Percentiles rank a stretch among this genome's conserved stretches.
These are phyloP conservation scores for Hibiscus syriacus DNA, from an alignment of 345 rosid species.

Conservation along the genomic window DNA sequence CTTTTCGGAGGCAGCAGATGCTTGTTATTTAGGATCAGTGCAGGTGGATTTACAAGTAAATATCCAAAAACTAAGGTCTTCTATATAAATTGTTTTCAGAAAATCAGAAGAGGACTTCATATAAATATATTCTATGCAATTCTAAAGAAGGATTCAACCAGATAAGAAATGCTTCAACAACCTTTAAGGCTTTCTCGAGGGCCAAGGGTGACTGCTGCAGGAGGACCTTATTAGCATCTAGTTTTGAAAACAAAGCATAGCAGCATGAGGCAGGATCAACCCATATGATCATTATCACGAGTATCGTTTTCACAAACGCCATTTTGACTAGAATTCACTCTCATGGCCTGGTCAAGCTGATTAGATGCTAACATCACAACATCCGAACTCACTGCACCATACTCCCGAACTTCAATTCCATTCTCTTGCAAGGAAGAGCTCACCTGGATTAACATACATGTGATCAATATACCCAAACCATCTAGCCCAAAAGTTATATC, in stretches of 20 bases:
- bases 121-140: not conserved
- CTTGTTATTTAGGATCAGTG: not conserved
- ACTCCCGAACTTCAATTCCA: too few species aligned
- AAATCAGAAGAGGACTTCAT: not conserved
- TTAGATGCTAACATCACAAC: too few species aligned
- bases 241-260: constrained; percentile 77
- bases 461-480: not conserved
- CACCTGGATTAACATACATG: constrained; percentile 32
- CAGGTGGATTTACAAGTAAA: not conserved
- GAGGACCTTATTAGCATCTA: constrained; percentile 58
- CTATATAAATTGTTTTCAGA: not conserved
- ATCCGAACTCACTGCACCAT: too few species aligned
- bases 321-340: constrained; percentile 12
- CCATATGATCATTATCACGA: constrained; percentile 33
- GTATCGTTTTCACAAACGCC: constrained; percentile 16
- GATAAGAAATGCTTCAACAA: constrained; percentile 16
- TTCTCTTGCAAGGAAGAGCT: constrained; percentile 33
- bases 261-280: constrained; percentile 80
- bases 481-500: not conserved
- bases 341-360: constrained; percentile 32
- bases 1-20: not conserved
- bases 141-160: not conserved
- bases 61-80: not conserved
- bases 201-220: constrained; percentile 78
- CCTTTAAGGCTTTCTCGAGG: constrained; percentile 92